Percentiles rank a stretch among this genome's conserved stretches.
Evolutionary conservation across 192 early-diverging fungal species (phyloP).

Genomic region (Coemansia sp.): DNA sequence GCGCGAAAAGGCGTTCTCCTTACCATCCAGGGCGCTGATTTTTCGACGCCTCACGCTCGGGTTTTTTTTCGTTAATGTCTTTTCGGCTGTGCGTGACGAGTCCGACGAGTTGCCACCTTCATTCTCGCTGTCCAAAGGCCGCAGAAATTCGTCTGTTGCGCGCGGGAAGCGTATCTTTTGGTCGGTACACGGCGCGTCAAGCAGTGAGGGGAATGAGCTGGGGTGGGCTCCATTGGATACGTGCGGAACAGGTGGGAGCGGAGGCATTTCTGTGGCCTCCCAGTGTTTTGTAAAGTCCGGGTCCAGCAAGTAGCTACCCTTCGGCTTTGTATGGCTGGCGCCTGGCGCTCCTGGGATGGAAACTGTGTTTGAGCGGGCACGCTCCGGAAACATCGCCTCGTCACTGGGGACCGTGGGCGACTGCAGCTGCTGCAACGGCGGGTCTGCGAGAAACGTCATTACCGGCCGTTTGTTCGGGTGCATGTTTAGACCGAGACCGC

Average conservation of each 20-base stretch:
- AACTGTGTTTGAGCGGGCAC: constrained; percentile 14
- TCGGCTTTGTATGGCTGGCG: neutral
- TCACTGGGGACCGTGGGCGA: constrained; percentile 43
- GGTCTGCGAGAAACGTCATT: constrained; percentile 7
- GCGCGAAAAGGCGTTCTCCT: constrained; percentile 12
- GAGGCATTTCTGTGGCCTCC: constrained; percentile 29
- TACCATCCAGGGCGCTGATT: constrained; percentile 1
- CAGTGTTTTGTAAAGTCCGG: constrained; percentile 24
- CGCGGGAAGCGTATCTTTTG: constrained; percentile 37
- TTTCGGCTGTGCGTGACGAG: neutral
- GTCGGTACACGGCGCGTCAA: neutral
- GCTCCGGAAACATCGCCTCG: constrained; percentile 10
- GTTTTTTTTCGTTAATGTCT: neutral
- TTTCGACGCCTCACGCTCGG: constrained; percentile 1
- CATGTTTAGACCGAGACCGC: constrained; percentile 16
- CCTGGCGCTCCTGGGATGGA: neutral
- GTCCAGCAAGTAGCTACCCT: constrained; percentile 38
- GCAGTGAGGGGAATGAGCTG: constrained; percentile 17
- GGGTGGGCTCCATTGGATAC: neutral
- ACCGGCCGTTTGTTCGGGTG: constrained; percentile 10
- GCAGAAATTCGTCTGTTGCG: constrained; percentile 12
- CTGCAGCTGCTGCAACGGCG: constrained; percentile 18
- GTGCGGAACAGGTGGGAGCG: constrained; percentile 35
- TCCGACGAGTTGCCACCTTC: neutral
- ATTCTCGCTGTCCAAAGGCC: neutral